These are phyloP conservation scores for Noccaea caerulescens DNA, from an alignment of 345 rosid species.

Conservation along the genomic window DNA sequence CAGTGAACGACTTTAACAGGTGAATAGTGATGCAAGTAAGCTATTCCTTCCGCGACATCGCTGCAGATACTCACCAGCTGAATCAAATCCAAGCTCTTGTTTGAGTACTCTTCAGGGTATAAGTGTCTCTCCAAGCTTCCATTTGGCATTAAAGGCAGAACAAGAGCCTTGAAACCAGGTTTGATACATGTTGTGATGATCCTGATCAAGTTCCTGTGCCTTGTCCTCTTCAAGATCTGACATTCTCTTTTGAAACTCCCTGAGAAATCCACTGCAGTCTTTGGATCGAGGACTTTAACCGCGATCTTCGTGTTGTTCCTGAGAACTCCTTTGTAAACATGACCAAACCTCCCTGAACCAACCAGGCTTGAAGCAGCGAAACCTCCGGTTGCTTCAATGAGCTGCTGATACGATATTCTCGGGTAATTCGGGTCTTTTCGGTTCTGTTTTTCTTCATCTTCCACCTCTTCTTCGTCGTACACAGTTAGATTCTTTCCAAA, in stretches of 20 bases:
- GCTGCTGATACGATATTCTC: conserved; percentile 69
- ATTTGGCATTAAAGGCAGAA: conserved; percentile 84
- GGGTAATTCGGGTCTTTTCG: conserved; percentile 57
- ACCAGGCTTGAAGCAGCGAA: conserved; percentile 68
- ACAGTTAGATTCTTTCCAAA: conserved; percentile 45
- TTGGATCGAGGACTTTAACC: conserved; percentile 73
- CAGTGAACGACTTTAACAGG: conserved; percentile 91
- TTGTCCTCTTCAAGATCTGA: conserved; percentile 67
- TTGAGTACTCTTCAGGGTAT: conserved; percentile 51
- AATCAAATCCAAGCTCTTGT: conserved; percentile 52
- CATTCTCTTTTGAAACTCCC: conserved; percentile 86
- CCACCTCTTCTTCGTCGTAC: conserved; percentile 44
- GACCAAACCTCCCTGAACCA: conserved; percentile 86
- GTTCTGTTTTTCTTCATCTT: conserved; percentile 61
- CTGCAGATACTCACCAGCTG: conserved; percentile 75
- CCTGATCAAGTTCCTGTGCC: conserved; percentile 84
- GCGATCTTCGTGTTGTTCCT: conserved; percentile 75
- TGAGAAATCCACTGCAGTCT: conserved; percentile 53
- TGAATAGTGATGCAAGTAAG: conserved; percentile 82
- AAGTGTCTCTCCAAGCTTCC: conserved; percentile 85
- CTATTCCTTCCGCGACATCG: conserved; percentile 87
- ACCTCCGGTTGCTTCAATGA: conserved; percentile 79
- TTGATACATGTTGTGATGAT: conserved; percentile 85
- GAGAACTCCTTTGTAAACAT: conserved; percentile 84
- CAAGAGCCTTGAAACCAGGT: conserved; percentile 87